These are phyloP conservation scores for Aureobasidium sp. DNA, from an alignment of 2,329 filamentous ascomycete genomes.

Conservation along the genomic window DNA sequence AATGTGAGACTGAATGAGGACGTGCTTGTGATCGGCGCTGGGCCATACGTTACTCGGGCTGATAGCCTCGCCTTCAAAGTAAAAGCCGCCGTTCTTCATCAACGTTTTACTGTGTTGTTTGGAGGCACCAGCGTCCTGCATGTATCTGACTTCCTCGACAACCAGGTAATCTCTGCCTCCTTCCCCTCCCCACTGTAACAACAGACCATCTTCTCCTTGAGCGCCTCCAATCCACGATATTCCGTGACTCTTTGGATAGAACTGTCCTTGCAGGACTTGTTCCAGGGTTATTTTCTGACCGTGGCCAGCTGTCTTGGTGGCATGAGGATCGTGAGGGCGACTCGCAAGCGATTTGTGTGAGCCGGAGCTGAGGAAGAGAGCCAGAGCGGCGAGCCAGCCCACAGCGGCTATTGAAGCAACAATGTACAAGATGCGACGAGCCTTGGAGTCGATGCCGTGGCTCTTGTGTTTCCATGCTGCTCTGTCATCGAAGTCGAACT, in stretches of 20 bases:
- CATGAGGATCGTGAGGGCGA: constrained; percentile 59
- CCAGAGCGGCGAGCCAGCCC: constrained; percentile 60
- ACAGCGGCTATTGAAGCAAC: constrained; percentile 52
- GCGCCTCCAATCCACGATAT: constrained; percentile 72
- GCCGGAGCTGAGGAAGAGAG: constrained; percentile 56
- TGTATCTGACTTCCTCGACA: constrained; percentile 71
- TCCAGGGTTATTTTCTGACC: constrained; percentile 67
- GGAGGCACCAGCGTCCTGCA: constrained; percentile 33
- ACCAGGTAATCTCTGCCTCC: constrained; percentile 65
- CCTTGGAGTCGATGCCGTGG: constrained; percentile 50
- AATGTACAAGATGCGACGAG: constrained; percentile 55
- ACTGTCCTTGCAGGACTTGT: constrained; percentile 58
- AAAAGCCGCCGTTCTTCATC: constrained; percentile 61
- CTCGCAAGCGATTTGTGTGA: constrained; percentile 57
- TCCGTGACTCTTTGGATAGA: constrained; percentile 52
- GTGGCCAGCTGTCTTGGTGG: constrained; percentile 51
- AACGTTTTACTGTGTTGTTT: constrained; percentile 54
- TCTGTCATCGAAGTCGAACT: constrained; percentile 45
- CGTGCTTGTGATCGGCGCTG: constrained; percentile 75
- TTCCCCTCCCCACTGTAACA: constrained; percentile 62
- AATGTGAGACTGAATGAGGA: constrained; percentile 66
- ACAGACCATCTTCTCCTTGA: constrained; percentile 69
- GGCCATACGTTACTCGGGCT: constrained; percentile 58
- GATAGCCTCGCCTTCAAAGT: constrained; percentile 47
- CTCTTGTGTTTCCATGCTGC: constrained; percentile 34